Percentiles rank a stretch among this genome's conserved stretches.
These are phyloP conservation scores for Arthrobotrys sinensis DNA, from an alignment of 2,329 filamentous ascomycete species.

Conservation along the genomic window DNA sequence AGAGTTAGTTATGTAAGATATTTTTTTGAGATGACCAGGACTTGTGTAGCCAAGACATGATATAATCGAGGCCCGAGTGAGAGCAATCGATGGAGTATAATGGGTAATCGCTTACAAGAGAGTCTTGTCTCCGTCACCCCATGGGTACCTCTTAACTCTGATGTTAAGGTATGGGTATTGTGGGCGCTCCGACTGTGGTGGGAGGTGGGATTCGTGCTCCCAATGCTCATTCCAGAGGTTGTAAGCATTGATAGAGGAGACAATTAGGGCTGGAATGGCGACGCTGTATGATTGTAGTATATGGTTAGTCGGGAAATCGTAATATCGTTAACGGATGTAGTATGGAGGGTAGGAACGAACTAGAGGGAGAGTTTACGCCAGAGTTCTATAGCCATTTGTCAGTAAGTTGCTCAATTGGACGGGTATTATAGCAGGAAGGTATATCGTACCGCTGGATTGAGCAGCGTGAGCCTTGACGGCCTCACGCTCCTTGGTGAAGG, in stretches of 20 bases:
- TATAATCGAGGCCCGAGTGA: background rate
- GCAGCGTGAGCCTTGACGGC: slow-evolving; percentile 92
- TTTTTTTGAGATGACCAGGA: slow-evolving; percentile 22
- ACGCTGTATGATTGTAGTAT: slow-evolving; percentile 72
- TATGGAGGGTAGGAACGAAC: slow-evolving; percentile 73
- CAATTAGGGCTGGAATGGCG: slow-evolving; percentile 79
- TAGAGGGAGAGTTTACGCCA: slow-evolving; percentile 97
- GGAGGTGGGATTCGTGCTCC: slow-evolving; percentile 91
- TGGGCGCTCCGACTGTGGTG: slow-evolving; percentile 87
- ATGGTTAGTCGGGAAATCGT: slow-evolving; percentile 24
- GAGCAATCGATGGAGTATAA: background rate
- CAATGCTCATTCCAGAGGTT: slow-evolving; percentile 95
- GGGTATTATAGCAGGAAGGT: background rate
- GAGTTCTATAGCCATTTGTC: slow-evolving; percentile 75
- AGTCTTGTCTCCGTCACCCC: slow-evolving; percentile 96
- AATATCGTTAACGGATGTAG: slow-evolving; percentile 51
- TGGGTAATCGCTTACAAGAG: slow-evolving; percentile 35
- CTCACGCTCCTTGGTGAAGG: slow-evolving; percentile 90
- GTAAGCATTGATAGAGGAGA: slow-evolving; percentile 86
- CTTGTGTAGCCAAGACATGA: too few relatives aligned
- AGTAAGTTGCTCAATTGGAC: slow-evolving; percentile 61
- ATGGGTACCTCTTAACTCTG: slow-evolving; percentile 93
- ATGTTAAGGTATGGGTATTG: slow-evolving; percentile 99
- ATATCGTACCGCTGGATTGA: slow-evolving; percentile 81
- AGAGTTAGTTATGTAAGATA: slow-evolving; percentile 22